These are phyloP conservation scores for Trametes elegans DNA, from an alignment of 768 basidiomycete genomes.

Conservation along the genomic window DNA sequence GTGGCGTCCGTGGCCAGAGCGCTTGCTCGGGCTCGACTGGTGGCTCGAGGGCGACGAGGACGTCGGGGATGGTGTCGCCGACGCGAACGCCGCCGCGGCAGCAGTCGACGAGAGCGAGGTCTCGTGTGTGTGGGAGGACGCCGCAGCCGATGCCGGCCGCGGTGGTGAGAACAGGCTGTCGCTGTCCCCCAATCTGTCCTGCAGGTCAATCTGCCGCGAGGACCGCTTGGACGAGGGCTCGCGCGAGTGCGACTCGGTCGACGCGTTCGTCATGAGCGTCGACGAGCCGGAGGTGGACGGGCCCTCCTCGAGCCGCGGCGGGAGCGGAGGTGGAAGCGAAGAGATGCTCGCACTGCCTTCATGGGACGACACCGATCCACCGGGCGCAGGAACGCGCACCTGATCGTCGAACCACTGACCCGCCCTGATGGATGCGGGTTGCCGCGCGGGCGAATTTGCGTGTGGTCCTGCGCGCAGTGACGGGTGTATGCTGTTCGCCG, in stretches of 20 bases:
- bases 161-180: conserved; percentile 7
- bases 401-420: conserved; percentile 29
- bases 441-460: conserved; percentile 47
- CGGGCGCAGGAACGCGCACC: conserved; percentile 7
- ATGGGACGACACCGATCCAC: not conserved
- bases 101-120: conserved; percentile 16
- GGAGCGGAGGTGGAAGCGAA: not conserved
- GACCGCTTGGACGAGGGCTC: conserved; percentile 16
- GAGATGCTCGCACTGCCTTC: conserved; percentile 6
- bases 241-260: conserved; percentile 2
- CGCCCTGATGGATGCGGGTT: conserved; percentile 29
- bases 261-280: not conserved
- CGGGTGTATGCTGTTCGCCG: conserved; percentile 75
- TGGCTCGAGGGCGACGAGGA: not conserved
- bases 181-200: not conserved
- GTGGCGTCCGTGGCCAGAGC: conserved; percentile 8
- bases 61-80: conserved; percentile 14
- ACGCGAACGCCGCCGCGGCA: conserved; percentile 14
- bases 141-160: conserved; percentile 14
- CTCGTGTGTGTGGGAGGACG: conserved; percentile 8
- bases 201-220: conserved; percentile 5
- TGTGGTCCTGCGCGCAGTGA: conserved; percentile 51
- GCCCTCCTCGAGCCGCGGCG: not conserved
- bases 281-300: conserved; percentile 1
- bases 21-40: conserved; percentile 16